phyloP scores from a whole-genome alignment of 306 rosid species.

The Vigna mungo region DNA sequence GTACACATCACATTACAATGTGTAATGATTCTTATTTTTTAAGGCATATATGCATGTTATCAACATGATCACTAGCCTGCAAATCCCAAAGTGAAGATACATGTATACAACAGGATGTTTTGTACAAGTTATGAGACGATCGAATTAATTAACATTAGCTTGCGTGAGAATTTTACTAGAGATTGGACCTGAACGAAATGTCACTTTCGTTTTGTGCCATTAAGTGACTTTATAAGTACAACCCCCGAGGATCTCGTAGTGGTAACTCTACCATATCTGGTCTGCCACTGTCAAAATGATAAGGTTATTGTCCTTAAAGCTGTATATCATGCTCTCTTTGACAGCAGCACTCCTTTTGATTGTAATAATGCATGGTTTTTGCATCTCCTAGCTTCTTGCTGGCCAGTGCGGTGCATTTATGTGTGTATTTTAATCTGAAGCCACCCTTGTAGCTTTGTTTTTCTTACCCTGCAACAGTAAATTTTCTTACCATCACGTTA shows the following conservation, averaged over 20 bases:
- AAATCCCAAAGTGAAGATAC: constrained; percentile 9
- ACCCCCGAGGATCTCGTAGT: constrained; percentile 51
- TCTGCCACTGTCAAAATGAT: constrained; percentile 47
- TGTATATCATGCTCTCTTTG: constrained; percentile 29
- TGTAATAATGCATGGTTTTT: constrained; percentile 23
- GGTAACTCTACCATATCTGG: constrained; percentile 46
- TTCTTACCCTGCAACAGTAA: neutral
- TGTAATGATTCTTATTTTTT: neutral
- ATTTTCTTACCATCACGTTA: constrained; percentile 17
- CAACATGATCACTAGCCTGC: neutral
- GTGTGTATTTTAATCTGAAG: neutral
- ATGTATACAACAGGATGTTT: neutral
- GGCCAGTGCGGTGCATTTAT: neutral
- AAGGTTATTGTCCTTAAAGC: constrained; percentile 35
- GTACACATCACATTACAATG: neutral
- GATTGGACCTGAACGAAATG: constrained; percentile 12
- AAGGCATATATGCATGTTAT: neutral
- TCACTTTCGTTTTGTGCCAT: constrained; percentile 35
- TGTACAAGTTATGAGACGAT: neutral
- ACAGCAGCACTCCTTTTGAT: neutral
- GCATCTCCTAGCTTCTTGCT: neutral
- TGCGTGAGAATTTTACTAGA: neutral
- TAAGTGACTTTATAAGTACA: constrained; percentile 35
- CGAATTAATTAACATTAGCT: neutral
- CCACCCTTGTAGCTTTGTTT: neutral